Conservation (phyloP, 2,329 filamentous ascomycete species). For the Teratosphaeria gauchensis region DNA sequence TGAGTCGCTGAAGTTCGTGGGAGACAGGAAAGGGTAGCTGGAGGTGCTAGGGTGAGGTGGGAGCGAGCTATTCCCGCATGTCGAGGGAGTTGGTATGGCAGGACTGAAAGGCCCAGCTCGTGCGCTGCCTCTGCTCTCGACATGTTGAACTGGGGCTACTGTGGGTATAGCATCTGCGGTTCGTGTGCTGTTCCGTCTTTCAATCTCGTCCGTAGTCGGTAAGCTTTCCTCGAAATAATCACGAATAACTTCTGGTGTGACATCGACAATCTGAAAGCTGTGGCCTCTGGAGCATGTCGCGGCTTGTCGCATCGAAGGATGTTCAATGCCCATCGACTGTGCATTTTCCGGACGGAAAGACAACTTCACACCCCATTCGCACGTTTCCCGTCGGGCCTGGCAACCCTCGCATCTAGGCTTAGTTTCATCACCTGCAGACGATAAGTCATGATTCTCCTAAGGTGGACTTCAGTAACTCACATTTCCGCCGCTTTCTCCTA, state of each 20-base stretch:
- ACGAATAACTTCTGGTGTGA: conserved; percentile 22
- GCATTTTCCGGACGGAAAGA: conserved; percentile 22
- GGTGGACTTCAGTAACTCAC: conserved; percentile 6
- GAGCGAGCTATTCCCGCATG: background rate
- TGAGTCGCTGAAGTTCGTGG: conserved; percentile 17
- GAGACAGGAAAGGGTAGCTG: conserved; percentile 12
- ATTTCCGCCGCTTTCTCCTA: conserved; percentile 24
- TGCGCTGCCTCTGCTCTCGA: background rate
- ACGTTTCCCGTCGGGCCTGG: conserved; percentile 18
- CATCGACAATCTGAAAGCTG: conserved; percentile 20
- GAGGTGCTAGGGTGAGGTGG: background rate
- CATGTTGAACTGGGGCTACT: background rate
- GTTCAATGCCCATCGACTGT: conserved; percentile 18
- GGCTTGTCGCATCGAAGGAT: conserved; percentile 23
- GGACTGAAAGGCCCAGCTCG: background rate
- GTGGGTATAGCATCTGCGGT: background rate
- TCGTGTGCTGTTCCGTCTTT: background rate
- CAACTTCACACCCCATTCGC: conserved; percentile 23
- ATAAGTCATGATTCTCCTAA: background rate
- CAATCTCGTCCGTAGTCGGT: background rate
- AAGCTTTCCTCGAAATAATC: conserved; percentile 19
- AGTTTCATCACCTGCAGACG: conserved; percentile 17
- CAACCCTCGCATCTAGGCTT: conserved; percentile 25
- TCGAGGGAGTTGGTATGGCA: background rate
- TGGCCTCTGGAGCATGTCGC: conserved; percentile 7